Conservation (phyloP, 108 stramenopile genomes). For the Cyclotella choctawhatcheeana region DNA sequence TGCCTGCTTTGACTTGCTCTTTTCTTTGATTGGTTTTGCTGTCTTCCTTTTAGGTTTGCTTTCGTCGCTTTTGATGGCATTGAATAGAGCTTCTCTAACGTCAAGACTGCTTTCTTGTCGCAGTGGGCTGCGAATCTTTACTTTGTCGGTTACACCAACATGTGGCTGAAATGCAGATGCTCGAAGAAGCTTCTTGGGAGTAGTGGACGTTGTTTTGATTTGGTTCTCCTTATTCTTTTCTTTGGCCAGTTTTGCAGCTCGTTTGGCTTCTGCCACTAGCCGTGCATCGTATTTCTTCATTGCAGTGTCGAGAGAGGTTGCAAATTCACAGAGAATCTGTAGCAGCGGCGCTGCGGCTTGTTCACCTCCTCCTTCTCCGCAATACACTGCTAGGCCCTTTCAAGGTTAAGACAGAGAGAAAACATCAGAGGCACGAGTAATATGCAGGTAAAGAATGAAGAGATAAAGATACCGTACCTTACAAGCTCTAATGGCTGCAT, state of each 20-base stretch:
- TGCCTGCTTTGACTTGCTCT: conserved; percentile 23
- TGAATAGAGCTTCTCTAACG: conserved; percentile 18
- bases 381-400: conserved; percentile 70
- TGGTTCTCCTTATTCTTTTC: conserved; percentile 34
- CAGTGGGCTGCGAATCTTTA: conserved; percentile 8
- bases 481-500: conserved; percentile 69
- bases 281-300: conserved; percentile 75
- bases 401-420: background rate
- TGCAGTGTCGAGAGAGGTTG: conserved; percentile 59
- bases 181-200: conserved; percentile 26
- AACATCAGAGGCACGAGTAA: too few species aligned
- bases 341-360: conserved; percentile 57
- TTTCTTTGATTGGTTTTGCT: background rate
- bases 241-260: conserved; percentile 48
- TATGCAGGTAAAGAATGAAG: too few species aligned
- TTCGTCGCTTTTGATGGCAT: conserved; percentile 22
- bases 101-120: conserved; percentile 16
- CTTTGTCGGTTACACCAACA: conserved; percentile 27
- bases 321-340: conserved; percentile 75
- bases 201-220: background rate
- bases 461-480: conserved; percentile 27
- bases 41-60: conserved; percentile 11
- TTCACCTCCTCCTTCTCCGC: conserved; percentile 84
- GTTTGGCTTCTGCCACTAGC: conserved; percentile 50
- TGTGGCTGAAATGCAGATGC: conserved; percentile 32